Evolutionary conservation across 2,329 filamentous ascomycete genomes (phyloP).

Genomic region (Blastomyces silverae): DNA sequence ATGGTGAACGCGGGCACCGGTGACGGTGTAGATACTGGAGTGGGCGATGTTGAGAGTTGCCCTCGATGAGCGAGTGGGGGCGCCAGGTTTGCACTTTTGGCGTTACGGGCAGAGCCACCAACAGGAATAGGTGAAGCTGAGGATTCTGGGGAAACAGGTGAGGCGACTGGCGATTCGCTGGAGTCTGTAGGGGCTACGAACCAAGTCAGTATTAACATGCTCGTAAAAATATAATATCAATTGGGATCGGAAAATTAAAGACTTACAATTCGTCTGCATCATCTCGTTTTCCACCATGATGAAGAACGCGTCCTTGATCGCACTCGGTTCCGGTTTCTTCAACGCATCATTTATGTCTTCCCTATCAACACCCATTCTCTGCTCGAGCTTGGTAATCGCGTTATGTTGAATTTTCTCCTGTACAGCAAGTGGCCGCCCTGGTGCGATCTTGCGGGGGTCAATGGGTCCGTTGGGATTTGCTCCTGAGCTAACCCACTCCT

Average conservation of each 20-base stretch:
- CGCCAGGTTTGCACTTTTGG: not conserved
- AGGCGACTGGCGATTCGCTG: slow-evolving; percentile 15
- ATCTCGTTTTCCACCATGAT: slow-evolving; percentile 97
- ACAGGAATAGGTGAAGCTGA: slow-evolving; percentile 4
- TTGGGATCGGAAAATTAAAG: not conserved
- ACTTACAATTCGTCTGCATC: slow-evolving; percentile 89
- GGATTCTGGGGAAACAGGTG: slow-evolving; percentile 5
- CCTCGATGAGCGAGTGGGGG: not conserved
- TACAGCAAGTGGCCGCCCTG: slow-evolving; percentile 67
- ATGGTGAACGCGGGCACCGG: slow-evolving; percentile 16
- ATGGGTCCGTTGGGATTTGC: slow-evolving; percentile 90
- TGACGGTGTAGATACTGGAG: not conserved
- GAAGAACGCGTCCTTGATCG: slow-evolving; percentile 97
- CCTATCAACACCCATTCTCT: slow-evolving; percentile 95
- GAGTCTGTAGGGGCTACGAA: slow-evolving; percentile 32
- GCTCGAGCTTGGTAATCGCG: slow-evolving; percentile 91
- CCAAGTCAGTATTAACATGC: slow-evolving; percentile 14
- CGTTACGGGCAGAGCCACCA: not conserved
- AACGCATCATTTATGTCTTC: slow-evolving; percentile 92
- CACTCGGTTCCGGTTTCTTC: slow-evolving; percentile 84
- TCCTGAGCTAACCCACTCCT: slow-evolving; percentile 91
- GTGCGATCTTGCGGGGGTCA: slow-evolving; percentile 71
- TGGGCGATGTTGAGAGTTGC: not conserved
- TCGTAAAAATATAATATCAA: not conserved
- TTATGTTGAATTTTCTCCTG: slow-evolving; percentile 87